These are phyloP conservation scores for Metschnikowia borealis DNA, from an alignment of 805 yeast genomes.

Conservation along the genomic window DNA sequence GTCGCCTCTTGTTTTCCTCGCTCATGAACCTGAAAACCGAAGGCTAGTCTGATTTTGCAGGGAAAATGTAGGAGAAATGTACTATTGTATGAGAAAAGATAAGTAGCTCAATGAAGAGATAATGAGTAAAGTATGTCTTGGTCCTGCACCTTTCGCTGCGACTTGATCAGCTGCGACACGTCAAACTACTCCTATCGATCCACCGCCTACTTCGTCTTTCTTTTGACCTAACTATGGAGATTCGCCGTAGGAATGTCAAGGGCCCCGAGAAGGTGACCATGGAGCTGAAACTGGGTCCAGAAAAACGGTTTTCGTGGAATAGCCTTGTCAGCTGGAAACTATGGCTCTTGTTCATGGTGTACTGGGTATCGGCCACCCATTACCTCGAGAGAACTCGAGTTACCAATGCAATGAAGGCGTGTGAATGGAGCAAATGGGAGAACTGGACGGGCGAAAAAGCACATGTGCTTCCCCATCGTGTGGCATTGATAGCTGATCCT, in stretches of 20 bases:
- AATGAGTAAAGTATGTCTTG: background rate
- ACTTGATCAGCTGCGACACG: background rate
- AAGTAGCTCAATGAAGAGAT: too few relatives aligned
- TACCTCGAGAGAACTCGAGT: slow-evolving; percentile 31
- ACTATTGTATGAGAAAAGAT: too few relatives aligned
- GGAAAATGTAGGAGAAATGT: too few relatives aligned
- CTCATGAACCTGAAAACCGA: background rate
- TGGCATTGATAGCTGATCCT: slow-evolving; percentile 81
- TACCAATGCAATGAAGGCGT: slow-evolving; percentile 20
- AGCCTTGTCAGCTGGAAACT: slow-evolving; percentile 1
- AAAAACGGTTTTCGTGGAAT: background rate
- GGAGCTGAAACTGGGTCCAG: background rate
- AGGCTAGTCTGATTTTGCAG: too few relatives aligned
- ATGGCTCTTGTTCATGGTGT: slow-evolving; percentile 6
- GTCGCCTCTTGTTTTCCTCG: slow-evolving; percentile 15
- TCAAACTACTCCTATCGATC: background rate
- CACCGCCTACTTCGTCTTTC: background rate
- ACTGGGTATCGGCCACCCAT: slow-evolving; percentile 29
- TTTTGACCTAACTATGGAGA: background rate
- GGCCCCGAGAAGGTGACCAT: background rate
- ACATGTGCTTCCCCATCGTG: slow-evolving; percentile 38
- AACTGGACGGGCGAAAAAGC: slow-evolving; percentile 37
- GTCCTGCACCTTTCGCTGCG: slow-evolving; percentile 1
- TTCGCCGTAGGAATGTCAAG: background rate
- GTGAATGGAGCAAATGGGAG: slow-evolving; percentile 67